Evolutionary conservation across 1,139 yeast species (phyloP).

Genomic region (Torulaspora pretoriensis): DNA sequence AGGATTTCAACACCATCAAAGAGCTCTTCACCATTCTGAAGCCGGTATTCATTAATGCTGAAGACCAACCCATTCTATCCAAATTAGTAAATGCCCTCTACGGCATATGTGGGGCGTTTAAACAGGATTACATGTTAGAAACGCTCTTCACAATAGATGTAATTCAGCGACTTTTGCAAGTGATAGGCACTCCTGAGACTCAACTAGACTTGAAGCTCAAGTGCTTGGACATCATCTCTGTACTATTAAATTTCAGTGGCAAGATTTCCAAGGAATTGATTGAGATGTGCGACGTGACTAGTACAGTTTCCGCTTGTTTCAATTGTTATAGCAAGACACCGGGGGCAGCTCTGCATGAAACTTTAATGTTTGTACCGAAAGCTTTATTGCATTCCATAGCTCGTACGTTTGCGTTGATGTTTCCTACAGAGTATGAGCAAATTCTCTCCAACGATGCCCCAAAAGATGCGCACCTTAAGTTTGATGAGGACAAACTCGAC

Average conservation of each 20-base stretch:
- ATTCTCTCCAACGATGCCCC: conserved; percentile 25
- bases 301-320: conserved; percentile 22
- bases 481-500: conserved; percentile 36
- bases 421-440: conserved; percentile 44
- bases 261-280: conserved; percentile 20
- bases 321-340: conserved; percentile 22
- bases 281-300: conserved; percentile 19
- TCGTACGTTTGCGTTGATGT: conserved; percentile 51
- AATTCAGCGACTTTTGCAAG: conserved; percentile 20
- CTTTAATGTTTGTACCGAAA: conserved; percentile 71
- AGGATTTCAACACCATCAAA: conserved; percentile 44
- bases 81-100: conserved; percentile 26
- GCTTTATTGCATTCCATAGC: conserved; percentile 56
- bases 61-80: conserved; percentile 41
- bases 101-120: conserved; percentile 27
- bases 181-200: conserved; percentile 24
- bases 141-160: conserved; percentile 24
- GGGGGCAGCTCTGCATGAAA: conserved; percentile 41
- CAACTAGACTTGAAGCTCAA: conserved; percentile 26
- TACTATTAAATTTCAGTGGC: conserved; percentile 20
- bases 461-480: conserved; percentile 13
- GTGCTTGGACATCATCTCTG: conserved; percentile 30
- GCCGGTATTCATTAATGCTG: conserved; percentile 53
- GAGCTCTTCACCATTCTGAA: conserved; percentile 62
- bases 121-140: conserved; percentile 20